Conservation (phyloP, 73 alveolate species). For the Paramecium sexaurelia region DNA sequence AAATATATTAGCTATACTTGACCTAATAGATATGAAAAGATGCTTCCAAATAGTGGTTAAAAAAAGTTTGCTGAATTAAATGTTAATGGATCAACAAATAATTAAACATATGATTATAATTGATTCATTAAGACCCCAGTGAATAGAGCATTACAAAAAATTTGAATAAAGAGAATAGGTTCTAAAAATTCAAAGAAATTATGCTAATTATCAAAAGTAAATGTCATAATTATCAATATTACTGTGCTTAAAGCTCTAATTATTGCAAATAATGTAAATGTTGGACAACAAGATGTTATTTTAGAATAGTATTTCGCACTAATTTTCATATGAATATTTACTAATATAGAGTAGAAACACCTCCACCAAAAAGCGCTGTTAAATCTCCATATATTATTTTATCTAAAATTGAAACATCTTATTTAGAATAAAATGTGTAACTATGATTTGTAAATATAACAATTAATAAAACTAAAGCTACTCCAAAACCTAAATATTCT, state of each 20-base stretch:
- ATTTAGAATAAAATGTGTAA: background rate
- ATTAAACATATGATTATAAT: background rate
- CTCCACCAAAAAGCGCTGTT: constrained; percentile 39
- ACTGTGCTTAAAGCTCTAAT: constrained; percentile 4
- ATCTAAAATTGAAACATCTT: constrained; percentile 5
- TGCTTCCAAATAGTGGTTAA: constrained; percentile 36
- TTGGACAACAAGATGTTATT: background rate
- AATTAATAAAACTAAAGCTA: background rate
- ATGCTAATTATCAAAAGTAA: background rate
- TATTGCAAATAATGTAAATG: background rate
- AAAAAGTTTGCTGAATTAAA: background rate
- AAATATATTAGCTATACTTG: background rate
- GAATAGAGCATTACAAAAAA: constrained; percentile 24
- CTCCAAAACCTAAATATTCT: constrained; percentile 21
- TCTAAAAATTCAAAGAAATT: background rate
- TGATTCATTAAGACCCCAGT: constrained; percentile 22
- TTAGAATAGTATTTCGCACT: constrained; percentile 35
- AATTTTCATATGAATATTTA: background rate
- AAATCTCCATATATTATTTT: constrained; percentile 29
- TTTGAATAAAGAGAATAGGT: background rate
- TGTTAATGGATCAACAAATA: constrained; percentile 11
- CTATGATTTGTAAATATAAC: constrained; percentile 26
- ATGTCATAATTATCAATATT: background rate
- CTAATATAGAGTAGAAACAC: constrained; percentile 15
- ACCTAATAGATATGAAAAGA: background rate